Conservation (phyloP, 805 yeast genomes). For the Ascoidea rubescens region DNA sequence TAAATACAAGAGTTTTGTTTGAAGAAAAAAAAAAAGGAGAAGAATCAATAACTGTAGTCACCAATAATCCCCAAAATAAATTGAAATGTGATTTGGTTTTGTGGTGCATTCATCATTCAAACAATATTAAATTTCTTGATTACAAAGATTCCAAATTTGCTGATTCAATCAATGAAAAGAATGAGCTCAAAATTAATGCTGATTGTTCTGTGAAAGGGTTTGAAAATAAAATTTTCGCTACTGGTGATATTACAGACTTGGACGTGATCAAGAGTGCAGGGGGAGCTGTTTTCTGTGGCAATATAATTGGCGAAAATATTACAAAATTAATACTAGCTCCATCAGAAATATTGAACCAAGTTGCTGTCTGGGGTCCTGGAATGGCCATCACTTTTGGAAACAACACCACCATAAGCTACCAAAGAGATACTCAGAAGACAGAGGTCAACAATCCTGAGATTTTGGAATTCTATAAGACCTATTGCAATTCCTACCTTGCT, state of each 20-base stretch:
- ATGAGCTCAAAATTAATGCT: conserved; percentile 16
- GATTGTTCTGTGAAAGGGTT: conserved; percentile 14
- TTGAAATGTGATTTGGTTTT: conserved; percentile 20
- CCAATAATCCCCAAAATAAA: conserved; percentile 11
- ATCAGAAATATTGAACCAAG: too few species aligned
- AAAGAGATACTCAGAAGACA: background rate
- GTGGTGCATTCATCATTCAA: conserved; percentile 24
- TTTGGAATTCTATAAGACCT: conserved; percentile 2
- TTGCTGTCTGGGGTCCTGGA: background rate
- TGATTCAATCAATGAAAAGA: conserved; percentile 13
- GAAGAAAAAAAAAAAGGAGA: conserved; percentile 13
- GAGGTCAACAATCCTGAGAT: conserved; percentile 1
- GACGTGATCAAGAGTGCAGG: conserved; percentile 29
- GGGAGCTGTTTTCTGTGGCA: conserved; percentile 16
- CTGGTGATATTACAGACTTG: conserved; percentile 23
- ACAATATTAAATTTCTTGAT: conserved; percentile 19
- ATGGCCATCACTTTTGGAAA: background rate
- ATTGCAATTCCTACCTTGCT: conserved; percentile 1
- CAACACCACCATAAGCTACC: background rate
- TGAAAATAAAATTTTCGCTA: conserved; percentile 19
- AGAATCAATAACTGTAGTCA: conserved; percentile 6
- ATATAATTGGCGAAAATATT: background rate
- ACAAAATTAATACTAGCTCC: too few species aligned
- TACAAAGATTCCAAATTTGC: conserved; percentile 11
- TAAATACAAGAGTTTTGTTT: conserved; percentile 20